Base-by-base conservation (phyloP, 306 rosid species). In the Vigna hirtella region DNA sequence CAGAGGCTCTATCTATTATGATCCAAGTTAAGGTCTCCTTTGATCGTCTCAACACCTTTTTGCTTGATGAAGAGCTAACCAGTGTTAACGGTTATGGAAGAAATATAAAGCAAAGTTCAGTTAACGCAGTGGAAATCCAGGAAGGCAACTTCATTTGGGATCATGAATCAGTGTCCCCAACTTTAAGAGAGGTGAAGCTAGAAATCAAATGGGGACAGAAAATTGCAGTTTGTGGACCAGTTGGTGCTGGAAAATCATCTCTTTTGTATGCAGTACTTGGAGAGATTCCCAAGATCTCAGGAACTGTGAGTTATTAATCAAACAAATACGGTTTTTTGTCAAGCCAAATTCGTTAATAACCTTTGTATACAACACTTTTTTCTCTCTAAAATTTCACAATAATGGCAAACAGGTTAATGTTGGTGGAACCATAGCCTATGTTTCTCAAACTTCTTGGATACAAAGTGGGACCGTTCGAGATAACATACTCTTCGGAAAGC, bases 11-110 rank as follows among this genome's bases (percentile, higher is more conserved):
- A 32, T 62, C 68, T 16, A 32, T 34, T 34, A 16, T 62, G 68
- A 62, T 62, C 68, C 68, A 62, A 62, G 68, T 62, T 62, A 62
- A 62, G 68, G 68, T 62, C 7, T 62, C 68, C 47, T 62, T 62
- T 62, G 68, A 32, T 62, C 68, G 68, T 62, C 68, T 62, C 68
- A 62, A 62, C 16, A 62, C 47, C 68, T 62, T 62, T 32, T 34
- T 62, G 14, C 68, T 32, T 7, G 68, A 62, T 62, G 68, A 62
- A 32, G 68, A 62, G 68, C 4, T 62, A 16, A 20, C 34, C 7
- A 62, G 47, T 32, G 8, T 7, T 32, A 16, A 62, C 16, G 12
- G 22, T 34, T 32, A 62, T 61, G 67, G 68, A 62, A 32, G 68
- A 32, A 32, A 15, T 62, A 16, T 32, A 62, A 62, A 32, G 45